phyloP scores from a whole-genome alignment of 495 filamentous ascomycete genomes.

The Zalerion maritima region DNA sequence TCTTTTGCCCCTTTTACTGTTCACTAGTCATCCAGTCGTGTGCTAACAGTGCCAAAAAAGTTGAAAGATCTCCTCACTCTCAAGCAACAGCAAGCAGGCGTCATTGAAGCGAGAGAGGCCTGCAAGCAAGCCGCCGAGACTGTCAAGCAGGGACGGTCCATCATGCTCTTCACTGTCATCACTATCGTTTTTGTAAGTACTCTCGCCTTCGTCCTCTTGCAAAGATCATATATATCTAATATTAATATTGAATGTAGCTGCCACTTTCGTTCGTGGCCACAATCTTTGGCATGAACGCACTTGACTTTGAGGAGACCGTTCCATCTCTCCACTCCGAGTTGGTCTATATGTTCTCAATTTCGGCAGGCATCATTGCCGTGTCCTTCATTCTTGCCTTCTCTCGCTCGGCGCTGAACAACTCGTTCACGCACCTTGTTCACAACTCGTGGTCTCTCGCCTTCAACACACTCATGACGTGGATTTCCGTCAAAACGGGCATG shows the following conservation, averaged over 20 bases:
- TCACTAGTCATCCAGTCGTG: too few relatives aligned
- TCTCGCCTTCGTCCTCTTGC: neutral
- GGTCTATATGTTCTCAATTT: slow-evolving; percentile 27
- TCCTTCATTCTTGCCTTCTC: slow-evolving; percentile 21
- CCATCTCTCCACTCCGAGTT: slow-evolving; percentile 14
- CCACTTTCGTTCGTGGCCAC: slow-evolving; percentile 27
- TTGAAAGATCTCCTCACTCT: slow-evolving; percentile 41
- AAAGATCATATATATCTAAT: neutral
- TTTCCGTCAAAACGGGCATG: slow-evolving; percentile 8
- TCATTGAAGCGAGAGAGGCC: slow-evolving; percentile 42
- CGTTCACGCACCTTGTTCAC: slow-evolving; percentile 1
- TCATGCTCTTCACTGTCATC: slow-evolving; percentile 52
- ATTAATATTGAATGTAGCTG: slow-evolving; percentile 8
- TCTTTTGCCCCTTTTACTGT: too few relatives aligned
- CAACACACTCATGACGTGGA: slow-evolving; percentile 1
- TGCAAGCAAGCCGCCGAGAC: slow-evolving; percentile 42
- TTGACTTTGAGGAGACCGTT: slow-evolving; percentile 13
- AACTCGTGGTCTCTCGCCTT: slow-evolving; percentile 7
- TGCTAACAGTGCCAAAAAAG: too few relatives aligned
- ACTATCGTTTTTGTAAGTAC: slow-evolving; percentile 38
- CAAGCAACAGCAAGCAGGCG: slow-evolving; percentile 50
- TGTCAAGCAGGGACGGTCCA: slow-evolving; percentile 38
- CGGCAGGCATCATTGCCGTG: slow-evolving; percentile 17
- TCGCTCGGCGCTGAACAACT: slow-evolving; percentile 6
- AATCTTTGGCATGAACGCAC: slow-evolving; percentile 29